phyloP scores from a whole-genome alignment of 768 basidiomycete species.

The Gloeopeniophorella convolvens region DNA sequence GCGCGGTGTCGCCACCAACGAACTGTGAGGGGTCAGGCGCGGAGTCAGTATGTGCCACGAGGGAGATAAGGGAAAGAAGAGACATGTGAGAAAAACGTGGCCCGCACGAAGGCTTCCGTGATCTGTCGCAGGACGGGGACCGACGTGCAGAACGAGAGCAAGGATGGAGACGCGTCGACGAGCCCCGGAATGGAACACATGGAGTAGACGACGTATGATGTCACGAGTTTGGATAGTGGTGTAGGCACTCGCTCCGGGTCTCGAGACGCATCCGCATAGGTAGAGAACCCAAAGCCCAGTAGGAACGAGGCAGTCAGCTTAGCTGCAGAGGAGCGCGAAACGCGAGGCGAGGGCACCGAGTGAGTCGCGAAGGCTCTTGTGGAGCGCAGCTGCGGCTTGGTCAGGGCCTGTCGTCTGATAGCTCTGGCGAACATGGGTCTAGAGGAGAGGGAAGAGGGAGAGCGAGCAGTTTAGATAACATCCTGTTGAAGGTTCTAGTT shows the following conservation, averaged over 20 bases:
- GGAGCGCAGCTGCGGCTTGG: background rate
- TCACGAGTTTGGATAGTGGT: slow-evolving; percentile 38
- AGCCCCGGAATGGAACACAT: slow-evolving; percentile 71
- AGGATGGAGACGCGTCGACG: slow-evolving; percentile 65
- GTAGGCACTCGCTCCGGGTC: slow-evolving; percentile 12
- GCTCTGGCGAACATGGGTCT: background rate
- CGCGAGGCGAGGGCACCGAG: background rate
- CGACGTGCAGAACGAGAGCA: slow-evolving; percentile 54
- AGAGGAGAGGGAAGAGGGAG: background rate
- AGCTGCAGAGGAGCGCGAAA: slow-evolving; percentile 7
- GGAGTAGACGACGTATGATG: slow-evolving; percentile 78
- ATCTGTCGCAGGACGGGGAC: slow-evolving; percentile 53
- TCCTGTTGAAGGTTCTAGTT: too few relatives aligned
- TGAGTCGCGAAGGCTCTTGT: too few relatives aligned
- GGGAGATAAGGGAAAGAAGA: background rate
- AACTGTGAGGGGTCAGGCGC: slow-evolving; percentile 42
- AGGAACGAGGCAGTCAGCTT: slow-evolving; percentile 16
- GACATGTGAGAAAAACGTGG: slow-evolving; percentile 78
- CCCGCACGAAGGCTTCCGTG: slow-evolving; percentile 61
- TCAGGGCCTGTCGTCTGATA: background rate
- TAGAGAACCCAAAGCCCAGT: slow-evolving; percentile 11
- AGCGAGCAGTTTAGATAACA: background rate
- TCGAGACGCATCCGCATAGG: slow-evolving; percentile 24
- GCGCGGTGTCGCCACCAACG: slow-evolving; percentile 81
- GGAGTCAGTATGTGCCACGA: background rate